Evolutionary conservation across 2,329 filamentous ascomycete genomes (phyloP).

Genomic region (Thelonectria olida): DNA sequence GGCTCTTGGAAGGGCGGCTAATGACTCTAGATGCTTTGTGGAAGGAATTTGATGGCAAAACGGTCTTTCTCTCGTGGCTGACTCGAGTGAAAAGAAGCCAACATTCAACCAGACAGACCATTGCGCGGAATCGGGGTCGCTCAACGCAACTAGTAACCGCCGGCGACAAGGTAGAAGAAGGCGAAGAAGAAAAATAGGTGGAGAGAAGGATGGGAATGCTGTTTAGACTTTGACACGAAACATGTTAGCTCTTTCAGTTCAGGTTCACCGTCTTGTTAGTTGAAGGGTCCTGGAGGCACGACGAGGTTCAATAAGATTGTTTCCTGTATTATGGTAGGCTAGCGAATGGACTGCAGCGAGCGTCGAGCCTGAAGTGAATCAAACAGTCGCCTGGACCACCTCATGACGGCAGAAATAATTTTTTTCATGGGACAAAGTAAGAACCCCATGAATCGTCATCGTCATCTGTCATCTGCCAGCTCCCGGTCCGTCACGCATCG

Average conservation of each 20-base stretch:
- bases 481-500: background rate
- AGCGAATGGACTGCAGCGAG: no score
- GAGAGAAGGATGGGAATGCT: constrained; percentile 10
- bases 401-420: no score
- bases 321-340: no score
- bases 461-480: constrained; percentile 12
- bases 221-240: constrained; percentile 40
- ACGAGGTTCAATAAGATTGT: constrained; percentile 13
- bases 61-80: constrained; percentile 20
- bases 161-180: constrained; percentile 4
- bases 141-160: background rate
- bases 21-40: constrained; percentile 26
- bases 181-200: no score
- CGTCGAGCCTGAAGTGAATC: no score
- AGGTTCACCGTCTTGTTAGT: constrained; percentile 1
- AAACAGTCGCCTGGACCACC: no score
- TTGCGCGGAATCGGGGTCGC: no score
- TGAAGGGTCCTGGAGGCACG: background rate
- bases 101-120: background rate
- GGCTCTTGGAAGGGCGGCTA: constrained; percentile 23
- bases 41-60: constrained; percentile 17
- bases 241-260: constrained; percentile 5
- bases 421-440: background rate
- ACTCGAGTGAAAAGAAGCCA: no score
- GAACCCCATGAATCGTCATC: background rate